phyloP scores from a whole-genome alignment of 306 rosid genomes.

The Cucumis cinereus region DNA sequence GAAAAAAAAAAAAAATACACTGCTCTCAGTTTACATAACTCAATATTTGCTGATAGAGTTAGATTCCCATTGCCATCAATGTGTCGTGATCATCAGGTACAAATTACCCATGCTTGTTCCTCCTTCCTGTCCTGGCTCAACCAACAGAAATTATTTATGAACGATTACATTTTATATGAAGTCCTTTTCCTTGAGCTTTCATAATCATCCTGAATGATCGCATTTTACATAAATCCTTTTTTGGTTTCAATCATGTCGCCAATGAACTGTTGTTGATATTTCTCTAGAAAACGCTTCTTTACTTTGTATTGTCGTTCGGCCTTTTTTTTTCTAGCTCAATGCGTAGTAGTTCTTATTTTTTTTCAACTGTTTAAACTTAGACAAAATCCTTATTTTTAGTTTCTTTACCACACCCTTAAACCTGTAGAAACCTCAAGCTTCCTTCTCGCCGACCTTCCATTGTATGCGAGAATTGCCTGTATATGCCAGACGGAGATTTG shows the following conservation, averaged over 20 bases:
- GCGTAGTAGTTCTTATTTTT: not conserved
- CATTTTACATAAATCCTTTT: not conserved
- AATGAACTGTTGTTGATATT: not conserved
- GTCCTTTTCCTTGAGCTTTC: not conserved
- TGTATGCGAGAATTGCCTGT: slow-evolving; percentile 86
- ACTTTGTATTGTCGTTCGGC: not conserved
- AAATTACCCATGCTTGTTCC: not conserved
- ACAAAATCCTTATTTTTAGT: not conserved
- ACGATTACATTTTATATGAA: not conserved
- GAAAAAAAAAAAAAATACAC: not conserved
- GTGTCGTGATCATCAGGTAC: not conserved
- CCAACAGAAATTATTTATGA: not conserved
- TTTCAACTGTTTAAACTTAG: not conserved
- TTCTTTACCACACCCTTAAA: slow-evolving; percentile 5
- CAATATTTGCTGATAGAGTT: not conserved
- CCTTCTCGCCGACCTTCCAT: slow-evolving; percentile 82
- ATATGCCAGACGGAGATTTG: slow-evolving; percentile 51
- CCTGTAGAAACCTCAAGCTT: slow-evolving; percentile 74
- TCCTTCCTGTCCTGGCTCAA: not conserved
- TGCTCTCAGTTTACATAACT: not conserved
- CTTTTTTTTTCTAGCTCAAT: not conserved
- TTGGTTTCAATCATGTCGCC: not conserved
- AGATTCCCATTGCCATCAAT: not conserved
- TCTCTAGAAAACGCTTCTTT: no score
- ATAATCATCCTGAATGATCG: not conserved